Base-by-base conservation (phyloP, 164 flowering plant genomes). In the Stephania cephalantha region DNA sequence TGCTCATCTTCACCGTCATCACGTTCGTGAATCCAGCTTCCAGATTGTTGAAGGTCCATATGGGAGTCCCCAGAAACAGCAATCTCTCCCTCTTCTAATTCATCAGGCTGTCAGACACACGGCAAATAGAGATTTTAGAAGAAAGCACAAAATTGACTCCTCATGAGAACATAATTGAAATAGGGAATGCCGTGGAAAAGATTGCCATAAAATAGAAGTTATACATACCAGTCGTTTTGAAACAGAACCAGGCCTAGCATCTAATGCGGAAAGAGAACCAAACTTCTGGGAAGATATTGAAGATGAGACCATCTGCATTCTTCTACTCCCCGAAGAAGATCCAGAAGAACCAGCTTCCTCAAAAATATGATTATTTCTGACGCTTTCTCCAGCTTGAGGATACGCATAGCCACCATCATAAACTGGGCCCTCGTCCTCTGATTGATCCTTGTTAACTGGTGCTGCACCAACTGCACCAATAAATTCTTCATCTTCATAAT, bases 1-100 rank as follows among this genome's bases (percentile, higher is more conserved):
- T 96, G 99, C 71, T 92, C 99, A 79, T 94, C 98, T 79, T 96
- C 99, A 78, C 86, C 93, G 79, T 96, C 98, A 71, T 96, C 97
- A 67, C 93, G 93, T 7, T 94, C 98, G 82, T 94, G 97, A 78
- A 81, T 83, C 97, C 97, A 91, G 84, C 99, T 96, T 78, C 92
- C 98, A 74, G 99, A 96, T 78, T 88, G 97, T 83, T 92, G 98
- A 77, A 80, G 85, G 70, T 92, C 97, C 87, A 90, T 75, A 72
- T 83, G 92, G 72, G 97, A 92, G 78, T 94, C 98, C 73, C 94
- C 97, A 63, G 99, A 94, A 7, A 84, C 82, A 58, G 92, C 97
- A 82, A 96, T 94, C 79, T 96, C 98, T n/a, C 98, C 99, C 83
- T 96, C 99, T 80, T 96, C 98, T 74, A 96, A 81, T 29, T 94